Percentiles rank a stretch among this genome's conserved stretches.
Conservation (phyloP, 208 protist genomes). For the Crithidia thermophila region DNA sequence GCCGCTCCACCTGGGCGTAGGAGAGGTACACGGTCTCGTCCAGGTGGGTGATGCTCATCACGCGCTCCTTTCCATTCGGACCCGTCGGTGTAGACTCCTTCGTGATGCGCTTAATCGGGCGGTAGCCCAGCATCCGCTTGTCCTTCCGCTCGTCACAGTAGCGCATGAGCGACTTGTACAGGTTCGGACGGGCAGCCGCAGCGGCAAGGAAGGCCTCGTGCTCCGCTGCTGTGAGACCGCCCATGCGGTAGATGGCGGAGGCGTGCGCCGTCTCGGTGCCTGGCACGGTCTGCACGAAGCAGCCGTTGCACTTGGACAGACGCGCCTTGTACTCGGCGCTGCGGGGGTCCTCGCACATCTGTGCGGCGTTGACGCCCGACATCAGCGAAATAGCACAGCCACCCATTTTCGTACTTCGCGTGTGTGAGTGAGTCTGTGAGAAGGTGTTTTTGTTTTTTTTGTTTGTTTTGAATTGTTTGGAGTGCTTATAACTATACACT, state of each 20-base stretch:
- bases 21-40: slow-evolving; percentile 42
- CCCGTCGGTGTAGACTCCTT: slow-evolving; percentile 25
- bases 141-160: slow-evolving; percentile 23
- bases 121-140: slow-evolving; percentile 47
- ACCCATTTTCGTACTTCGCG: slow-evolving; percentile 38
- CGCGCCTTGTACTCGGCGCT: slow-evolving; percentile 21
- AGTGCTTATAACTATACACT: too few relatives aligned
- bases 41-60: slow-evolving; percentile 63
- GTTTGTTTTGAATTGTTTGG: too few relatives aligned
- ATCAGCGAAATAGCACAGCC: slow-evolving; percentile 48
- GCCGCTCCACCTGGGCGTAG: slow-evolving; percentile 38
- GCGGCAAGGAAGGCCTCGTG: slow-evolving; percentile 13
- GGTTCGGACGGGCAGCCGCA: slow-evolving; percentile 16
- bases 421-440: neutral
- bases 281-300: slow-evolving; percentile 39
- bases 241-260: slow-evolving; percentile 63
- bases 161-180: slow-evolving; percentile 23
- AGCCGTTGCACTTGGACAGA: slow-evolving; percentile 16
- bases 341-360: slow-evolving; percentile 28
- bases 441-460: slow-evolving; percentile 1
- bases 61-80: slow-evolving; percentile 24
- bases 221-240: slow-evolving; percentile 19
- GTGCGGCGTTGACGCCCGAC: slow-evolving; percentile 32
- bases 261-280: slow-evolving; percentile 49
- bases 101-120: slow-evolving; percentile 34